phyloP scores from a whole-genome alignment of 2,329 filamentous ascomycete species.

The Trichoderma pleuroti region DNA sequence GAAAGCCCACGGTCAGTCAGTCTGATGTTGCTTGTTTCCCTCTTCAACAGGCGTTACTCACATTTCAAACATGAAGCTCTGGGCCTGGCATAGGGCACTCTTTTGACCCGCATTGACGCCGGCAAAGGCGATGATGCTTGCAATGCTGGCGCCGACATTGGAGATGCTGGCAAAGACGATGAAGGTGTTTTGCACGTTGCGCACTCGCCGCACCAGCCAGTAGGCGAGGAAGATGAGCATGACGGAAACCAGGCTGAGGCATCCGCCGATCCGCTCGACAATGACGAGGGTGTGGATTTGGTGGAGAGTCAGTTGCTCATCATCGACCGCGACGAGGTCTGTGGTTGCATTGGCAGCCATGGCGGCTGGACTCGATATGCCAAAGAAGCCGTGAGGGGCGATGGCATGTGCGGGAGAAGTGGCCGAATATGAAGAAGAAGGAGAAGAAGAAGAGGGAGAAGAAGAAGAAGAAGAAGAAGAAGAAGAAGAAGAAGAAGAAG shows the following conservation, averaged over 20 bases:
- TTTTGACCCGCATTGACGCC: slow-evolving; percentile 54
- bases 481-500: neutral
- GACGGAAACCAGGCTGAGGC: slow-evolving; percentile 50
- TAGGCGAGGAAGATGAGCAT: slow-evolving; percentile 52
- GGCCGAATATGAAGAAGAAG: neutral
- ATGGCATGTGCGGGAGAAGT: neutral
- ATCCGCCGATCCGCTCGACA: slow-evolving; percentile 53
- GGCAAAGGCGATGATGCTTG: slow-evolving; percentile 67
- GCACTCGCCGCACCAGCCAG: slow-evolving; percentile 47
- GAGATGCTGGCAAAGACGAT: slow-evolving; percentile 59
- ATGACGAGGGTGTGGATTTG: slow-evolving; percentile 43
- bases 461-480: too few relatives aligned
- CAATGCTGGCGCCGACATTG: slow-evolving; percentile 58
- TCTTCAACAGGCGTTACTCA: slow-evolving; percentile 41
- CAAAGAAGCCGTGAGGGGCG: neutral
- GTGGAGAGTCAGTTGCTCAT: slow-evolving; percentile 32
- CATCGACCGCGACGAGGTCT: neutral
- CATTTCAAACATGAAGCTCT: slow-evolving; percentile 63
- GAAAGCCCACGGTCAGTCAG: neutral
- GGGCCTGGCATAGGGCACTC: slow-evolving; percentile 58
- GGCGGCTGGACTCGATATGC: neutral
- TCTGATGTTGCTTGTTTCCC: neutral
- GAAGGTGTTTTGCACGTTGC: slow-evolving; percentile 59
- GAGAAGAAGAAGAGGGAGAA: neutral
- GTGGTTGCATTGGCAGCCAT: neutral